Percentiles rank a stretch among this genome's conserved stretches.
These are phyloP conservation scores for Boletus speciosus DNA, from an alignment of 768 basidiomycete species.

Conservation along the genomic window DNA sequence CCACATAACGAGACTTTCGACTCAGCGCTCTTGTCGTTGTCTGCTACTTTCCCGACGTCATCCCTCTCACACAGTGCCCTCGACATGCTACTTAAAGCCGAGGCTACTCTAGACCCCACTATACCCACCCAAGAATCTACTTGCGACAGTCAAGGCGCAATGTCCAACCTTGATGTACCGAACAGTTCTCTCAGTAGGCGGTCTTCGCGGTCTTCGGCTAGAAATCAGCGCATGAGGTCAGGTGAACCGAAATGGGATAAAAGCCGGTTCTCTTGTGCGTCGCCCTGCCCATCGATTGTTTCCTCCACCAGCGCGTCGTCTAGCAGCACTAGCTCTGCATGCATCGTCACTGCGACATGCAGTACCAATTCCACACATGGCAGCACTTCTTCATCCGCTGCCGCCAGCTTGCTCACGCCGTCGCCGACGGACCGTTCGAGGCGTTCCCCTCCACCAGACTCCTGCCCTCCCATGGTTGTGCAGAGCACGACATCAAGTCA, in stretches of 20 bases:
- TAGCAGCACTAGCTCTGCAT: constrained; percentile 23
- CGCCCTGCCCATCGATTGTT: constrained; percentile 27
- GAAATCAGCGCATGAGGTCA: constrained; percentile 23
- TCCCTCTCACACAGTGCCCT: constrained; percentile 30
- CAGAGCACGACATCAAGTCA: constrained; percentile 39
- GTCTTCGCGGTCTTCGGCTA: constrained; percentile 30
- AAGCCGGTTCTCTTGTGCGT: constrained; percentile 27
- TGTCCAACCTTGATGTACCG: constrained; percentile 26
- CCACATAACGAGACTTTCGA: constrained; percentile 24
- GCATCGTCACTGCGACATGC: constrained; percentile 25
- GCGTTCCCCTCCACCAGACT: constrained; percentile 32
- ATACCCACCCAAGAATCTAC: constrained; percentile 16
- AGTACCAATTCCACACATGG: constrained; percentile 14
- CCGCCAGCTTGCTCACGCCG: constrained; percentile 16
- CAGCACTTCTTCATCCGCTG: constrained; percentile 13
- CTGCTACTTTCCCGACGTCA: constrained; percentile 29
- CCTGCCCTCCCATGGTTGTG: constrained; percentile 44
- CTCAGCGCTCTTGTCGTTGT: constrained; percentile 22
- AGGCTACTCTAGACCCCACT: constrained; percentile 19
- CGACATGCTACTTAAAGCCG: constrained; percentile 33
- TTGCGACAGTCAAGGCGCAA: constrained; percentile 17
- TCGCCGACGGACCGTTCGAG: constrained; percentile 31
- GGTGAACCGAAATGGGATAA: constrained; percentile 30
- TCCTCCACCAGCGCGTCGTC: constrained; percentile 22
- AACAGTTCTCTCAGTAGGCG: constrained; percentile 25